A percentile compares a stretch with the other conserved stretches of the same genome.
Evolutionary conservation across 805 yeast species (phyloP).

Genomic region (Citeromyces matritensis): DNA sequence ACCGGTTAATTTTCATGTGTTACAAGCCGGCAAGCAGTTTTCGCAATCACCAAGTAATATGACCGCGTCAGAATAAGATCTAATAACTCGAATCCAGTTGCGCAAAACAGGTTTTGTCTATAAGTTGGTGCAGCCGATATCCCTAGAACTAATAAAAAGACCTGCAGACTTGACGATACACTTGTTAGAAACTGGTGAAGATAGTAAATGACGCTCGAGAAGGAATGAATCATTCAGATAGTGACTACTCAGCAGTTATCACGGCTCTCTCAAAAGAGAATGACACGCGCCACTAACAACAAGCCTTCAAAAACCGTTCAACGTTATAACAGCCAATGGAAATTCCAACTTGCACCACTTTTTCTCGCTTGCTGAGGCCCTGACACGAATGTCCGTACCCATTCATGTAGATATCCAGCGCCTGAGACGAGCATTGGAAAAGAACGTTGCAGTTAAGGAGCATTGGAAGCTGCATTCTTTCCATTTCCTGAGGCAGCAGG

Average conservation of each 20-base stretch:
- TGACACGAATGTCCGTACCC: background rate
- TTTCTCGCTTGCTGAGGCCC: conserved; percentile 6
- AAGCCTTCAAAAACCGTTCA: conserved; percentile 13
- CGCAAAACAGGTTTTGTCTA: too few relatives aligned
- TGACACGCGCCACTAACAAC: background rate
- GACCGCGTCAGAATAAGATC: too few relatives aligned
- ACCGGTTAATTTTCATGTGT: too few relatives aligned
- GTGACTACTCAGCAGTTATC: background rate
- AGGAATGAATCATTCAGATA: background rate
- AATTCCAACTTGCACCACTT: conserved; percentile 11
- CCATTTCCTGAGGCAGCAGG: conserved; percentile 8
- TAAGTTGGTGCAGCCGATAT: too few relatives aligned
- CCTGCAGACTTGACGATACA: too few relatives aligned
- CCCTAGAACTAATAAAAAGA: too few relatives aligned
- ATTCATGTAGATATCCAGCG: conserved; percentile 5
- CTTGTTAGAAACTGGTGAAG: too few relatives aligned
- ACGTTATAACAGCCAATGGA: conserved; percentile 15
- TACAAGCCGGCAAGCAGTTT: too few relatives aligned
- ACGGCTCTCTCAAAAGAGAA: too few relatives aligned
- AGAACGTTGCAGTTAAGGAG: conserved; percentile 10
- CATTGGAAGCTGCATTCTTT: conserved; percentile 8
- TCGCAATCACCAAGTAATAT: too few relatives aligned
- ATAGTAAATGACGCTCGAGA: too few relatives aligned
- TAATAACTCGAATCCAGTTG: too few relatives aligned
- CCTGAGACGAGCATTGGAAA: conserved; percentile 8